A percentile compares a stretch with the other conserved stretches of the same genome.
phyloP scores from a whole-genome alignment of 371 early-diverging fungal species.

The Mortierella sp. region DNA sequence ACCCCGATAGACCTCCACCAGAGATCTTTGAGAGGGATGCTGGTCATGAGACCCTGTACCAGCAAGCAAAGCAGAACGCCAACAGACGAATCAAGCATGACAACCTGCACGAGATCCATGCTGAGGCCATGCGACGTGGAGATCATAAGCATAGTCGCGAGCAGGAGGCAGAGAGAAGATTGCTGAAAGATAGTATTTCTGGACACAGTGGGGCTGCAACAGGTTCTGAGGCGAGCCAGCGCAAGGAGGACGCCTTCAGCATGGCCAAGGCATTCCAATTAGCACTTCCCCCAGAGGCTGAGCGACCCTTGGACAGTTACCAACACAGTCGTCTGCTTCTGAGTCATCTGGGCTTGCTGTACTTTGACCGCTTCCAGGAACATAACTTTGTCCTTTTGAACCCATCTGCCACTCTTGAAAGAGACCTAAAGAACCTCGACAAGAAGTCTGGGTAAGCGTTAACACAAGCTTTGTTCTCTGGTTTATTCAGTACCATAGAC shows the following conservation, averaged over 20 bases:
- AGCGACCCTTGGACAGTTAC: conserved; percentile 69
- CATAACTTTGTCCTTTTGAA: conserved; percentile 77
- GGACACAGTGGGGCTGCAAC: background rate
- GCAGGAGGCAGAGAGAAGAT: background rate
- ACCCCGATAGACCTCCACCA: background rate
- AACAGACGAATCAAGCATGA: conserved; percentile 22
- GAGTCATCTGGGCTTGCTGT: conserved; percentile 81
- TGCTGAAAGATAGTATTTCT: background rate
- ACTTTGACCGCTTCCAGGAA: conserved; percentile 81
- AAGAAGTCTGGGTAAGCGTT: conserved; percentile 76
- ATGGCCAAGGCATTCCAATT: conserved; percentile 70
- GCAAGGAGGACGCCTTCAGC: conserved; percentile 62
- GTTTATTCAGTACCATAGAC: no score
- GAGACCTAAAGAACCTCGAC: conserved; percentile 85
- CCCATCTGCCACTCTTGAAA: conserved; percentile 73
- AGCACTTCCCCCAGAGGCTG: conserved; percentile 66
- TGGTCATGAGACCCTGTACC: conserved; percentile 12
- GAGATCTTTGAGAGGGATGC: conserved; percentile 4
- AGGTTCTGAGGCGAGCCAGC: background rate
- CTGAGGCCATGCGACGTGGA: background rate
- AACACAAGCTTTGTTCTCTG: no score
- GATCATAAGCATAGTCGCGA: background rate
- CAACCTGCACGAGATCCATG: conserved; percentile 18
- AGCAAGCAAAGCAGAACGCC: conserved; percentile 10
- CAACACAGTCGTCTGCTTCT: conserved; percentile 77